A percentile compares a stretch with the other conserved stretches of the same genome.
These are phyloP conservation scores for Penicillium simplicissimum DNA, from an alignment of 495 filamentous ascomycete species.

Conservation along the genomic window DNA sequence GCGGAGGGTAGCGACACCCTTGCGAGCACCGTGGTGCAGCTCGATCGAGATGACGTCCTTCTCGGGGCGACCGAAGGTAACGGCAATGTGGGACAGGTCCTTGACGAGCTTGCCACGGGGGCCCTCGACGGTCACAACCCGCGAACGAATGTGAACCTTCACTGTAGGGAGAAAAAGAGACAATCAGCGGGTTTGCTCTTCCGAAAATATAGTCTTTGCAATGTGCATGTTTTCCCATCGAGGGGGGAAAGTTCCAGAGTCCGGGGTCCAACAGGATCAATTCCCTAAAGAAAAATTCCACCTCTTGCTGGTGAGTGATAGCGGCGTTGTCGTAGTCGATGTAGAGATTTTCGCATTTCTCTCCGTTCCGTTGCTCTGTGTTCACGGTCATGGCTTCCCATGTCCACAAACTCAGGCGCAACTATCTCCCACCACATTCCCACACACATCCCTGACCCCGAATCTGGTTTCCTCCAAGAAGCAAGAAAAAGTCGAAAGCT, in stretches of 20 bases:
- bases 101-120: slow-evolving; percentile 93
- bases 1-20: slow-evolving; percentile 95
- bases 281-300: background rate
- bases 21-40: slow-evolving; percentile 95
- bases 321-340: slow-evolving; percentile 10
- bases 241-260: background rate
- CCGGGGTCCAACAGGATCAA: background rate
- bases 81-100: slow-evolving; percentile 92
- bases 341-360: background rate
- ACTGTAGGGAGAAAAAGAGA: slow-evolving; percentile 57
- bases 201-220: background rate
- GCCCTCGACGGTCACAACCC: slow-evolving; percentile 93
- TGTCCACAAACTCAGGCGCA: slow-evolving; percentile 12
- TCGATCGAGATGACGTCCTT: slow-evolving; percentile 88
- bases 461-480: slow-evolving; percentile 10
- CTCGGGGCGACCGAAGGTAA: slow-evolving; percentile 86
- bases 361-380: background rate
- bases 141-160: slow-evolving; percentile 93
- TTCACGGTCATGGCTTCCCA: background rate
- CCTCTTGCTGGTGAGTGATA: slow-evolving; percentile 11
- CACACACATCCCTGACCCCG: slow-evolving; percentile 4
- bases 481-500: slow-evolving; percentile 44
- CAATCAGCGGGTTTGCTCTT: slow-evolving; percentile 26
- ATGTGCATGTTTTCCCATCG: background rate
- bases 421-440: slow-evolving; percentile 15